Evolutionary conservation across 352 stramenopile species (phyloP).

Genomic region (Pythium aristosporum): DNA sequence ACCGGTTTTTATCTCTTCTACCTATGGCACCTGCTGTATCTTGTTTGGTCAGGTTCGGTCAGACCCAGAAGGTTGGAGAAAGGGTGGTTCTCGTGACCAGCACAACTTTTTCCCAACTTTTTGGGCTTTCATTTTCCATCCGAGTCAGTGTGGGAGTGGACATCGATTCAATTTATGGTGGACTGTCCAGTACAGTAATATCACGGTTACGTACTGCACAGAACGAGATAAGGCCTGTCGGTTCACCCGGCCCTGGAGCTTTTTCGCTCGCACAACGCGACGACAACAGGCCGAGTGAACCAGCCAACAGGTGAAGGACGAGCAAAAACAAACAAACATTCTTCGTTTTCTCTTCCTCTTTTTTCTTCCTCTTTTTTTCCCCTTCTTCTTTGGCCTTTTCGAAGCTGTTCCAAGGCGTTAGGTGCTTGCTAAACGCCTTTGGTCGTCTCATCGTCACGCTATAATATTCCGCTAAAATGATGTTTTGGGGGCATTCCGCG

Average conservation of each 20-base stretch:
- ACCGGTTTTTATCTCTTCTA: too few relatives aligned
- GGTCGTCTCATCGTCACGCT: constrained; percentile 10
- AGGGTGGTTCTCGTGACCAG: neutral
- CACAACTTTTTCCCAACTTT: neutral
- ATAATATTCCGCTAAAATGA: constrained; percentile 9
- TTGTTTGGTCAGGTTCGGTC: too few relatives aligned
- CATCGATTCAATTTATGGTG: neutral
- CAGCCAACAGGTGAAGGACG: neutral
- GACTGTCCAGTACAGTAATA: neutral
- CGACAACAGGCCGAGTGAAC: constrained; percentile 9
- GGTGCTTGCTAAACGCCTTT: constrained; percentile 12
- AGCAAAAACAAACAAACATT: constrained; percentile 4
- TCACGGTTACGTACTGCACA: too few relatives aligned
- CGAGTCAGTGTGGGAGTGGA: constrained; percentile 10
- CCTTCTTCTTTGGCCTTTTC: constrained; percentile 8
- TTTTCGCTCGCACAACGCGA: constrained; percentile 7
- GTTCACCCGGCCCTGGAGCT: neutral
- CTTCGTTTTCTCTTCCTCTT: constrained; percentile 12
- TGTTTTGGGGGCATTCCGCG: constrained; percentile 1
- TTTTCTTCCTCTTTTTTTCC: too few relatives aligned
- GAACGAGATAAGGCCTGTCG: neutral
- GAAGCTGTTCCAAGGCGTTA: neutral
- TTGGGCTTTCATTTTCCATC: neutral
- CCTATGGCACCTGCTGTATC: too few relatives aligned
- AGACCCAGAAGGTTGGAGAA: neutral